Evolutionary conservation across 2,329 filamentous ascomycete genomes (phyloP).

Genomic region (Pseudogymnoascus sp.): DNA sequence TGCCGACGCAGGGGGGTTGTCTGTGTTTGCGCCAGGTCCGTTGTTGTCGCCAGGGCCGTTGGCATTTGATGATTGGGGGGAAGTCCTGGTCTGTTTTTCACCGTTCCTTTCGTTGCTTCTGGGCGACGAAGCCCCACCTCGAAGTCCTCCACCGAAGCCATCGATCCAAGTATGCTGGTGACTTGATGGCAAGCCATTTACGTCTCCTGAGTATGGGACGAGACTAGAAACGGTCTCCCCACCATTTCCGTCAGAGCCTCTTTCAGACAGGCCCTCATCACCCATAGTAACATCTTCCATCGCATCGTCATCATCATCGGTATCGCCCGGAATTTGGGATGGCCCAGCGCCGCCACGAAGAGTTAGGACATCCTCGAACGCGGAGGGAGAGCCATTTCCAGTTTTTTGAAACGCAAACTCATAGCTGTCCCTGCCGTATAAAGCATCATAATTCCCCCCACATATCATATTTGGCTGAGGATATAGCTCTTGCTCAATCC

Average conservation of each 20-base stretch:
- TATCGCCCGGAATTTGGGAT: not conserved
- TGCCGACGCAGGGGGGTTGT: not conserved
- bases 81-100: not conserved
- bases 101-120: not conserved
- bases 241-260: not conserved
- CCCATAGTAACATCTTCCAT: not conserved
- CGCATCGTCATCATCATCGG: not conserved
- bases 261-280: not conserved
- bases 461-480: not conserved
- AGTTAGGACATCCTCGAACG: not conserved
- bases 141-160: not conserved
- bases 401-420: not conserved
- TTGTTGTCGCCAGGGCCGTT: not conserved
- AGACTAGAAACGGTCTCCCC: not conserved
- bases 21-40: not conserved
- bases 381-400: not conserved
- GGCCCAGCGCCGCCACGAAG: not conserved
- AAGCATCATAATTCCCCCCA: not conserved
- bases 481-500: not conserved
- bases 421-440: not conserved
- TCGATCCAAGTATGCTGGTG: not conserved
- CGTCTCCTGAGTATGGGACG: not conserved
- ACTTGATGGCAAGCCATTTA: not conserved
- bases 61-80: not conserved
- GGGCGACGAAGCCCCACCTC: not conserved